These are phyloP conservation scores for Populus deltoides DNA, from an alignment of 345 rosid genomes.

Conservation along the genomic window DNA sequence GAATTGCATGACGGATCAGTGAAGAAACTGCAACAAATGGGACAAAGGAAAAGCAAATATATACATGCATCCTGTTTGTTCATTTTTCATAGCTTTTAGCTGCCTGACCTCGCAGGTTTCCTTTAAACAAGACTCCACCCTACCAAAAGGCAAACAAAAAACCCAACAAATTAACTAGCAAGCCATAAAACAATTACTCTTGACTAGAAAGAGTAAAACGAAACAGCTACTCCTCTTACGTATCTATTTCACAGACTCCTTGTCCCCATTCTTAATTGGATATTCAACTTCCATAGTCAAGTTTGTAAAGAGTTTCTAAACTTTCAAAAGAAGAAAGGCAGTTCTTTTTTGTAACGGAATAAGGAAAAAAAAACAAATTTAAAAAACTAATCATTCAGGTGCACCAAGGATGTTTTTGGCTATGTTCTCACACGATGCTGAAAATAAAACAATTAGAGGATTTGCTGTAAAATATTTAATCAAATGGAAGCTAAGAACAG, in stretches of 20 bases:
- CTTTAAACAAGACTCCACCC: slow-evolving; percentile 93
- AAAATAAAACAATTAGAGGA: no score
- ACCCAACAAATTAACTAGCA: not conserved
- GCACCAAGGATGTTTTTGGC: no score
- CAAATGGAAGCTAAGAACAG: no score
- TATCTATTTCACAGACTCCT: slow-evolving; percentile 5
- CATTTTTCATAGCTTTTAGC: slow-evolving; percentile 82
- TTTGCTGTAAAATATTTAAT: no score
- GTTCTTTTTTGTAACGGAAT: not conserved
- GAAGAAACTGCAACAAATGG: not conserved
- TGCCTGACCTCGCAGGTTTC: slow-evolving; percentile 83
- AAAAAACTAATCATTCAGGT: no score
- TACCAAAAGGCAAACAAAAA: slow-evolving; percentile 27
- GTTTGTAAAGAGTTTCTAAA: not conserved
- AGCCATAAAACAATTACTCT: not conserved
- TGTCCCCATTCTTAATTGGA: not conserved
- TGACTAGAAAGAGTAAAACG: slow-evolving; percentile 3
- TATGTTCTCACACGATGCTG: no score
- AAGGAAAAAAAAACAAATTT: not conserved
- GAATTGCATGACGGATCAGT: slow-evolving; percentile 4
- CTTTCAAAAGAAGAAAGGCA: not conserved
- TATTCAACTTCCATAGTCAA: slow-evolving; percentile 2
- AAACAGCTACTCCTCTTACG: not conserved
- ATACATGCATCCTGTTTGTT: slow-evolving; percentile 67
- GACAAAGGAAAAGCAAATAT: not conserved